Conservation (phyloP, 495 filamentous ascomycete genomes). For the Podospora comata region DNA sequence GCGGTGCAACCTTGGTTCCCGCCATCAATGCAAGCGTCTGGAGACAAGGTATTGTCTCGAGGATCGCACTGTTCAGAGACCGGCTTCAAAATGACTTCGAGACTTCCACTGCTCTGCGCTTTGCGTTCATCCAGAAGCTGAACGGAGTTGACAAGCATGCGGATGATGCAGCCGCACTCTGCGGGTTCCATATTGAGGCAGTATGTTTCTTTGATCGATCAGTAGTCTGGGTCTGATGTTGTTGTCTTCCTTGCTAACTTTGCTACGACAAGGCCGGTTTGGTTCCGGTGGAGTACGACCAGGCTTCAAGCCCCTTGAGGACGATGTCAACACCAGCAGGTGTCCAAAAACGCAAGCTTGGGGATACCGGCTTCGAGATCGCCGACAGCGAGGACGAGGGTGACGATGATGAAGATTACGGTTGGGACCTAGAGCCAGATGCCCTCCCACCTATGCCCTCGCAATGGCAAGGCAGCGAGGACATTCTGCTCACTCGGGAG, state of each 20-base stretch:
- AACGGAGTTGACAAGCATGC: conserved; percentile 34
- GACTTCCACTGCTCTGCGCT: conserved; percentile 32
- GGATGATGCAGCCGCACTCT: conserved; percentile 30
- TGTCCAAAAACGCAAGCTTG: conserved; percentile 44
- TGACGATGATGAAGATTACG: conserved; percentile 52
- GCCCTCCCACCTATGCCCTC: conserved; percentile 45
- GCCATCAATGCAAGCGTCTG: conserved; percentile 64
- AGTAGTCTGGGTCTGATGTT: neutral
- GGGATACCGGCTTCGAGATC: conserved; percentile 44
- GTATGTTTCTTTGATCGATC: conserved; percentile 28
- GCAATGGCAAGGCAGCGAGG: conserved; percentile 54
- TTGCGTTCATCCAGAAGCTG: conserved; percentile 46
- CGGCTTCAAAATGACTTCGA: conserved; percentile 38
- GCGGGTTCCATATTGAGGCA: conserved; percentile 40
- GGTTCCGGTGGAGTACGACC: conserved; percentile 26
- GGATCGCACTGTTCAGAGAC: conserved; percentile 71
- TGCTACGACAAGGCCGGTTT: conserved; percentile 26
- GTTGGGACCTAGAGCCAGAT: conserved; percentile 47
- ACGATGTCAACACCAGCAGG: conserved; percentile 30
- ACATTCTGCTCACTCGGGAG: conserved; percentile 41
- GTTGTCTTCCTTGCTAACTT: conserved; percentile 21
- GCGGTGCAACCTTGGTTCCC: conserved; percentile 65
- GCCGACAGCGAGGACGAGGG: conserved; percentile 49
- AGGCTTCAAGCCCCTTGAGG: conserved; percentile 11
- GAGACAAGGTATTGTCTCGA: conserved; percentile 64